Percentiles rank a stretch among this genome's conserved stretches.
Conservation (phyloP, 352 stramenopile species). For the Globisporangium nodosum region DNA sequence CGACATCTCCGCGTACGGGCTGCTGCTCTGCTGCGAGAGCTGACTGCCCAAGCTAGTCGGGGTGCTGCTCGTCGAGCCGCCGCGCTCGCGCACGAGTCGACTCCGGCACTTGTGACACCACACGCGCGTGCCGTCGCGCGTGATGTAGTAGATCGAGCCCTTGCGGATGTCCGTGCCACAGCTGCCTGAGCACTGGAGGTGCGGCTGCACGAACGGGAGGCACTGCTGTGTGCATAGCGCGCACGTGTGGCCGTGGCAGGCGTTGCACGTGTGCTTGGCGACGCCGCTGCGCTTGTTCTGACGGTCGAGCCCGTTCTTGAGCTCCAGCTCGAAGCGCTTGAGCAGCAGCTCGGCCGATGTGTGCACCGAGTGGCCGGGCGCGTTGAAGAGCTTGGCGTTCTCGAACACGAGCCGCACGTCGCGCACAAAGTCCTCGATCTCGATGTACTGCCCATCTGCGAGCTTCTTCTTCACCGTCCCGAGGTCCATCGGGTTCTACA, state of each 20-base stretch:
- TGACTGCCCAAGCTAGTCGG: constrained; percentile 6
- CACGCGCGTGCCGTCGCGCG: constrained; percentile 69
- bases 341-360: constrained; percentile 58
- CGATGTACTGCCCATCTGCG: constrained; percentile 74
- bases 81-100: constrained; percentile 27
- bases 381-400: constrained; percentile 89
- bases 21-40: constrained; percentile 15
- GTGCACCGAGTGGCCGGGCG: constrained; percentile 69
- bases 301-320: constrained; percentile 37
- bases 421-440: constrained; percentile 68
- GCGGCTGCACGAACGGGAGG: constrained; percentile 47
- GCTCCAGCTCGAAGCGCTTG: constrained; percentile 56
- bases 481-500: constrained; percentile 88
- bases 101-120: constrained; percentile 75
- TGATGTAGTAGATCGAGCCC: constrained; percentile 66
- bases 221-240: constrained; percentile 72
- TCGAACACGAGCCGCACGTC: constrained; percentile 87
- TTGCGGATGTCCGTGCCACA: constrained; percentile 78
- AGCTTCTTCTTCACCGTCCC: constrained; percentile 85
- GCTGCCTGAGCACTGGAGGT: constrained; percentile 67
- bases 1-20: not conserved
- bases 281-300: constrained; percentile 34
- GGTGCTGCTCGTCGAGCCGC: constrained; percentile 9
- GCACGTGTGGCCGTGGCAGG: constrained; percentile 66
- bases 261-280: constrained; percentile 42